phyloP scores from a whole-genome alignment of 768 basidiomycete genomes.

The Phaeolepiota aurea region DNA sequence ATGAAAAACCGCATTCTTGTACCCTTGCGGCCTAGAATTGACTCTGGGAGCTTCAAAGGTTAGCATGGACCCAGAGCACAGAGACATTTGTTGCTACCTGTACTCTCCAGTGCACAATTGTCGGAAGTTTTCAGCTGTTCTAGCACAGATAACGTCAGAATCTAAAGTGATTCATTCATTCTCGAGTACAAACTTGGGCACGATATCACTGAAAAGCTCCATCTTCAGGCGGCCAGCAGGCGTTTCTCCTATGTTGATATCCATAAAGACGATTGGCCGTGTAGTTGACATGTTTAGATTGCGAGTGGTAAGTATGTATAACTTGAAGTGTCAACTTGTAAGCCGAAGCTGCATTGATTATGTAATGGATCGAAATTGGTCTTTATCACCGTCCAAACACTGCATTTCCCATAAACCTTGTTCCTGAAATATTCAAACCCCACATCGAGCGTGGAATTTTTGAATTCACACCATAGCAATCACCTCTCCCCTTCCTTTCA shows the following conservation, averaged over 20 bases:
- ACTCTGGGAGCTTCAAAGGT: slow-evolving; percentile 40
- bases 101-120: slow-evolving; percentile 98
- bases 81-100: slow-evolving; percentile 38
- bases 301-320: background rate
- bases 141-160: slow-evolving; percentile 23
- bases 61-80: background rate
- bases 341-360: no score
- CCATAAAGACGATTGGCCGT: slow-evolving; percentile 95
- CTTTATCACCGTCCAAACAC: no score
- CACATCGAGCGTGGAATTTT: no score
- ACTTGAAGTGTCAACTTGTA: no score
- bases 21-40: slow-evolving; percentile 82
- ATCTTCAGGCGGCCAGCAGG: slow-evolving; percentile 94
- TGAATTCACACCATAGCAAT: no score
- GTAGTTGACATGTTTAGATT: slow-evolving; percentile 27
- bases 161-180: slow-evolving; percentile 4
- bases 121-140: slow-evolving; percentile 96
- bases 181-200: slow-evolving; percentile 81
- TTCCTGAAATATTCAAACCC: no score
- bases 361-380: no score
- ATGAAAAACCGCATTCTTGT: slow-evolving; percentile 88
- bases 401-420: no score
- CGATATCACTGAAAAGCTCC: slow-evolving; percentile 94
- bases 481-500: no score
- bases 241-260: slow-evolving; percentile 93